Evolutionary conservation across 495 filamentous ascomycete species (phyloP), one percentile per base, ranked within the genome.

Genomic region (Tuber umbilicatum): DNA sequence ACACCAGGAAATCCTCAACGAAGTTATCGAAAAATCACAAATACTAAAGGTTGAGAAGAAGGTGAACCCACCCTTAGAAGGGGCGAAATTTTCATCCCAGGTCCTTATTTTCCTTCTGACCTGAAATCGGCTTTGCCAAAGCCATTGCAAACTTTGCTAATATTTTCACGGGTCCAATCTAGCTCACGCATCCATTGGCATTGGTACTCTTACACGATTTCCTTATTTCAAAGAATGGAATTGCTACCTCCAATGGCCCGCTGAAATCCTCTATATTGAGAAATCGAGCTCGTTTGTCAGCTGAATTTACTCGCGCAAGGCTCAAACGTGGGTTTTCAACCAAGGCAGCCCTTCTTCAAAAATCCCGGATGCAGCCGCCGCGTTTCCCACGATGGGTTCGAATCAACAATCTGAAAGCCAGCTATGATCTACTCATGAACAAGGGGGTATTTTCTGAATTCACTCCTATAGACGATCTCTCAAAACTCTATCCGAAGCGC

Each of bases 161-260:
- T 50, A 35, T 64, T 64, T 14, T 19, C 27, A 17, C 16, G 55
- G 7, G 31, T 35, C 55, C 76, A 69, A 73, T 75, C 50, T 85
- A 97, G 93, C 87, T 99, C 70, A 91, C 90, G 10, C 94, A 95
- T 1, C 83, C 89, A 21, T 86, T 98, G 21, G 88, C 94, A 23
- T 85, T 97, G 5, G 87, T 97, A 35, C 88, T 99, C 0, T 88
- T 90, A 3, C 93, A 99, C 83, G 96, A 99, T 78, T 89, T 93
- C 70, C 86, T 99, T 4, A 84, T 97, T 35, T 86, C 91, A 39
- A 94, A 92, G 81, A 85, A 86, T 45, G 93, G 95, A 72, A 91
- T 99, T 91, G 17, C 90, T 92, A 2, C 91, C 92, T 5, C 80
- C 2, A 88, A 87, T 5, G 96, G 98, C 83, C 91, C 92, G 0